Base-by-base conservation (phyloP, 228 moss, liverwort and hornwort species). In the Sphagnum fallax region DNA sequence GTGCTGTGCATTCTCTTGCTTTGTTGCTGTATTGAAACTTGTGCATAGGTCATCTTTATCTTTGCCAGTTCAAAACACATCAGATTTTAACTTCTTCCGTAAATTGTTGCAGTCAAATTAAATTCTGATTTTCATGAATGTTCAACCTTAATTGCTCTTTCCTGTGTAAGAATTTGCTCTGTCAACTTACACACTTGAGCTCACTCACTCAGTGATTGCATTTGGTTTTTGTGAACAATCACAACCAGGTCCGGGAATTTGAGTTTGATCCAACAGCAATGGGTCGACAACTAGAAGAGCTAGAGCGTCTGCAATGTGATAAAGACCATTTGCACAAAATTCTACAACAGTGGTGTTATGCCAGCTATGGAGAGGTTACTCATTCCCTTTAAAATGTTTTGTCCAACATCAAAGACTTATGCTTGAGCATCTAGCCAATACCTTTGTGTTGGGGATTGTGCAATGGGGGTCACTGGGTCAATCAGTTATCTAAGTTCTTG, bases 281-380 rank as follows among this genome's bases (percentile, higher is more conserved):
- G 79, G 50, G 82, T 67, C 81, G 84, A 66, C 90, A 73, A 79
- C 86, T 83, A 64, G 97, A 90, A 69, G 89, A 90, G 65, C 78
- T 87, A 69, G 77, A 67, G 5, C 87, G 78, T 61, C 81, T 98
- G 53, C 75, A 78, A 58, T 84, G 77, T 51, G 91, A 93, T 63
- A 91, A 90, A 76, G 83, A 78, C 48, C 80, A 75, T 53, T 79
- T 98, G 79, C 87, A 91, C 55, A 84, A 79, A 63, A 79, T 90
- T 18, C 83, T 98, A 69, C 91, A 88, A 80, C 91, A 91, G 67
- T 98, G 93, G 93, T 98, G 97, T 74, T 87, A 93, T 71, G 90
- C 91, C 73, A 93, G 87, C 65, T 98, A 91, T 75, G 97, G 93
- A 74, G 97, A 98, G 87, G 97, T 93, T 74, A 63, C 5, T 51